phyloP scores from a whole-genome alignment of 139 green algal genomes.

The Ettlia oleoabundans region DNA sequence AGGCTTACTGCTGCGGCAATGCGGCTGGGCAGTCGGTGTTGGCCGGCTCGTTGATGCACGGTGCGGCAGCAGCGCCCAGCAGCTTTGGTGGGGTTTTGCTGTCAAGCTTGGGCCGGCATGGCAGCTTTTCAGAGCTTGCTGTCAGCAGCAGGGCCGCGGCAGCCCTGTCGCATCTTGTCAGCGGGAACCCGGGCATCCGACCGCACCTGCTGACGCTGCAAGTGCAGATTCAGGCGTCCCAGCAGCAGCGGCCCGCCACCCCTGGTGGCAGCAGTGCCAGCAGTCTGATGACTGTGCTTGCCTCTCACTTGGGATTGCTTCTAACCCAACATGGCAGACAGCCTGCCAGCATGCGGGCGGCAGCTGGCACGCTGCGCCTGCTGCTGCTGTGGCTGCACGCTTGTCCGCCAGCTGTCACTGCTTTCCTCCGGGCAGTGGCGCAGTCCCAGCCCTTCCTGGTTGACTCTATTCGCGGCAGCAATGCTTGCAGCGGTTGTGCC shows the following conservation, averaged over 20 bases:
- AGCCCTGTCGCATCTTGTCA: conserved; percentile 30
- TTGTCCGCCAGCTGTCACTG: conserved; percentile 56
- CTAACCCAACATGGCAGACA: conserved; percentile 17
- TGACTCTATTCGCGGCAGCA: conserved; percentile 26
- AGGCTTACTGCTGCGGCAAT: conserved; percentile 24
- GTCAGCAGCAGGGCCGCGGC: conserved; percentile 22
- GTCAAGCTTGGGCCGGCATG: conserved; percentile 1
- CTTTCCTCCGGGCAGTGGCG: conserved; percentile 46
- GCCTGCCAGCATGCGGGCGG: conserved; percentile 27
- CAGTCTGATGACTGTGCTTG: background rate
- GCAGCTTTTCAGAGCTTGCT: conserved; percentile 16
- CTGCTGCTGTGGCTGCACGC: conserved; percentile 63
- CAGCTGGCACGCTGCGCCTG: conserved; percentile 50
- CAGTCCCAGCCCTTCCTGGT: conserved; percentile 33
- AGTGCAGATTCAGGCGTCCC: background rate
- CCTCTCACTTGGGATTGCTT: conserved; percentile 12
- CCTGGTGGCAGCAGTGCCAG: background rate
- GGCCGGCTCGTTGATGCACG: background rate
- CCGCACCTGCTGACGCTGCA: conserved; percentile 14
- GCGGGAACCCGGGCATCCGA: conserved; percentile 3
- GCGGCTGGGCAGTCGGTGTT: conserved; percentile 1
- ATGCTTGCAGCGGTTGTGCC: conserved; percentile 15
- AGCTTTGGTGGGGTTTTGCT: conserved; percentile 21
- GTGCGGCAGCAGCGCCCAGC: background rate
- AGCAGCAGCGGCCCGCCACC: background rate